Conservation (phyloP, 2,329 filamentous ascomycete species). For the Penicillium sp. region DNA sequence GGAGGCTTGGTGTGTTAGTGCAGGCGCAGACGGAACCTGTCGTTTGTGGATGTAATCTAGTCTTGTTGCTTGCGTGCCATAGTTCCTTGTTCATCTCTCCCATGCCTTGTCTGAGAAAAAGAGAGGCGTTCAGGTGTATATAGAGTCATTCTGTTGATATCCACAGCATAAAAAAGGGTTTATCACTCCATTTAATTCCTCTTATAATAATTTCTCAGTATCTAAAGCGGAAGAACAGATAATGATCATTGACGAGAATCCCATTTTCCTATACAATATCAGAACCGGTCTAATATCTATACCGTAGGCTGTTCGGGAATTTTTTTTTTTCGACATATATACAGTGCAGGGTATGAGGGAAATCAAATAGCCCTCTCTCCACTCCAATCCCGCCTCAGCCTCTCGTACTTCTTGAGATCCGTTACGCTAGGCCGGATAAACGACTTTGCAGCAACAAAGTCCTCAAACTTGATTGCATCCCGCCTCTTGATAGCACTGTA, state of each 20-base stretch:
- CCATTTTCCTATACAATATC: not conserved
- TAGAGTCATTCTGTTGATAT: conserved; percentile 32
- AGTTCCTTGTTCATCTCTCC: conserved; percentile 27
- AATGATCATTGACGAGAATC: not conserved
- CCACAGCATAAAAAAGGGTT: conserved; percentile 31
- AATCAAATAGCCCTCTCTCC: conserved; percentile 35
- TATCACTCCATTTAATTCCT: not conserved
- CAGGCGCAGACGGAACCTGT: conserved; percentile 90
- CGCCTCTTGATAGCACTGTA: conserved; percentile 59
- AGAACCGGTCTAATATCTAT: conserved; percentile 3
- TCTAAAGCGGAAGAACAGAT: not conserved
- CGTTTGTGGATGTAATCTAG: conserved; percentile 77
- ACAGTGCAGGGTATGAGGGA: not conserved
- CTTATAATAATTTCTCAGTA: not conserved
- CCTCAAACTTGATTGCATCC: conserved; percentile 52
- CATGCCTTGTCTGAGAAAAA: conserved; percentile 24
- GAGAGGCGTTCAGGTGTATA: conserved; percentile 34
- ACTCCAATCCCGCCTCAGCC: conserved; percentile 56
- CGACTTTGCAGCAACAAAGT: conserved; percentile 47
- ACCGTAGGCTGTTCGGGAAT: not conserved
- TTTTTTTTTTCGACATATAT: not conserved
- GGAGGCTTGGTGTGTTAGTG: conserved; percentile 93
- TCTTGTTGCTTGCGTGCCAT: conserved; percentile 24
- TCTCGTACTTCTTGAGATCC: conserved; percentile 62
- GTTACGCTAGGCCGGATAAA: conserved; percentile 57